Conservation (phyloP, 139 green algal species). For the Pleodorina starrii region DNA sequence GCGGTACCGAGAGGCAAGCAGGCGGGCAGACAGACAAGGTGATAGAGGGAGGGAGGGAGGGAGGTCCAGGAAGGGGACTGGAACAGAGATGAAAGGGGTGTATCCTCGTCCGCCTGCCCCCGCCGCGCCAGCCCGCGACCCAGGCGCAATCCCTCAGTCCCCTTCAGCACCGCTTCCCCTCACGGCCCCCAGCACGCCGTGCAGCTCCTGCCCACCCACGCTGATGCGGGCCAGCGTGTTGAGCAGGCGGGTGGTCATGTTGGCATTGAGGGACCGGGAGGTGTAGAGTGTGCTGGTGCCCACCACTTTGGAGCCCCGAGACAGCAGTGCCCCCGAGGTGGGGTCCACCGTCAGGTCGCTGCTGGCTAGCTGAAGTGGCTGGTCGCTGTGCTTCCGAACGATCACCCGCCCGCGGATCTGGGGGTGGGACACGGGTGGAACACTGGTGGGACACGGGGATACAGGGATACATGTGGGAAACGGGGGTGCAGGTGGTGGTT, state of each 20-base stretch:
- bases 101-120: not conserved
- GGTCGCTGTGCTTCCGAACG: not conserved
- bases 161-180: too few relatives aligned
- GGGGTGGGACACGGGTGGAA: too few relatives aligned
- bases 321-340: not conserved
- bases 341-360: not conserved
- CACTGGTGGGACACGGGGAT: too few relatives aligned
- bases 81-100: not conserved
- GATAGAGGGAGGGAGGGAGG: too few relatives aligned
- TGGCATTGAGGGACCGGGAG: not conserved
- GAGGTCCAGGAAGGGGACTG: not conserved
- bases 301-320: not conserved
- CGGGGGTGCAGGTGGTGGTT: too few relatives aligned
- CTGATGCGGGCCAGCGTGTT: not conserved
- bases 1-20: too few relatives aligned
- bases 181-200: too few relatives aligned
- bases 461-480: too few relatives aligned
- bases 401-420: not conserved
- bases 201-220: constrained; percentile 8
- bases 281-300: not conserved
- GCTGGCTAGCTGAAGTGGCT: not conserved
- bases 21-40: too few relatives aligned
- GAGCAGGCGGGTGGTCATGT: not conserved
- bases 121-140: too few relatives aligned
- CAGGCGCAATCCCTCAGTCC: too few relatives aligned